Evolutionary conservation across 768 basidiomycete genomes (phyloP), one percentile per base, ranked within the genome.

Genomic region (Amanita molliuscula): DNA sequence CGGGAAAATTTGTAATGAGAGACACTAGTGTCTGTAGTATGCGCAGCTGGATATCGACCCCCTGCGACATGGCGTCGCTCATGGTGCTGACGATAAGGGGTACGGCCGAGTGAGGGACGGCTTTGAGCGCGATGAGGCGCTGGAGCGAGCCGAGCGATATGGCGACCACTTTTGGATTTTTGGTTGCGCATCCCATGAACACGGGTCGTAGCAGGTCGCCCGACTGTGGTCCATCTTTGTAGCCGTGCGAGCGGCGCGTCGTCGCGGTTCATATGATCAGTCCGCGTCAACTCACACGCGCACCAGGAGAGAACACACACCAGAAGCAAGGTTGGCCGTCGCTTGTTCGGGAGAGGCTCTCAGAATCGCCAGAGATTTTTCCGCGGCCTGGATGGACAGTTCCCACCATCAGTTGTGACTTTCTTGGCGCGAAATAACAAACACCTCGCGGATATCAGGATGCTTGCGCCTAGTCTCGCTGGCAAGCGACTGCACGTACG

Each of bases 31-130:
- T 94, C 63, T 97, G 94, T 0, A 98, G 73, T 23, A 97, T 88
- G 46, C 88, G 85, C 34, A 98, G 76, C 62, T 98, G 96, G 23
- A 97, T 96, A 61, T 99, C 96, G 26, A 98, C 94, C 5, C 93
- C 96, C 62, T 95, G 92, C 25, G 79, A 84, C 71, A 95, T 81
- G 15, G 90, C 90, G 54, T 88, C 84, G 51, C 74, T 79, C 79
- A 99, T 85, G 0, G 86, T 95, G 40, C 67, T 78, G 57, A 98
- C 76, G 46, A 97, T 88, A 31, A 79, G 64, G 1, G 88, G 81
- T 0, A 95, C 84, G 0, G 83, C 79, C 10, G 79, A 80, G 62
- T 84, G 80, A 0, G 86, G 87, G 1, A 95, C 88, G 18, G 88
- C 90, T 63, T 84, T 84, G 51, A 93, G 76, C 4, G 85, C 74